A percentile compares a stretch with the other conserved stretches of the same genome.
Conservation (phyloP, 768 basidiomycete genomes). For the Erythrobasidium yunnanense region DNA sequence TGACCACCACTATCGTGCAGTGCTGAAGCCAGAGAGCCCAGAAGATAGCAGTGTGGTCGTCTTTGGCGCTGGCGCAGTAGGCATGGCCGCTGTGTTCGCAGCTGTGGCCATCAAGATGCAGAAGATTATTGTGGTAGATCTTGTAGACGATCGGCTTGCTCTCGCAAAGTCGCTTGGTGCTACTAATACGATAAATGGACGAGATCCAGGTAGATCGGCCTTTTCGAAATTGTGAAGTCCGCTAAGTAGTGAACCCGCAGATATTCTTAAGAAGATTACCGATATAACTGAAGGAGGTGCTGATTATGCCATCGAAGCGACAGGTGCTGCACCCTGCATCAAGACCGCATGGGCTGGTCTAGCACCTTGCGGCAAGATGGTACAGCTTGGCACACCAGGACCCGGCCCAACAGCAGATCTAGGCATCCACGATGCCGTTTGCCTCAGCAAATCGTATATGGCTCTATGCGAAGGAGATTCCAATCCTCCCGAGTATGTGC, state of each 20-base stretch:
- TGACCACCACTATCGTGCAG: not conserved
- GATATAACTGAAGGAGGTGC: conserved; percentile 31
- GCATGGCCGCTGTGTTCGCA: conserved; percentile 33
- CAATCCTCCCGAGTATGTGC: conserved; percentile 35
- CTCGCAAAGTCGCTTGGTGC: conserved; percentile 33
- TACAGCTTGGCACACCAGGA: conserved; percentile 12
- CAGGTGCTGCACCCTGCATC: conserved; percentile 30
- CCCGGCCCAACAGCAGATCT: conserved; percentile 20
- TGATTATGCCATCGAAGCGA: conserved; percentile 32
- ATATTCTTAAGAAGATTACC: conserved; percentile 24
- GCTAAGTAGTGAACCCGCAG: not conserved
- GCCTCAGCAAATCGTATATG: conserved; percentile 8
- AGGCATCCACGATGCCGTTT: conserved; percentile 13
- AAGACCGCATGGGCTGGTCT: conserved; percentile 27
- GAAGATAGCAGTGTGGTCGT: conserved; percentile 18
- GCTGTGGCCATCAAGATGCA: conserved; percentile 26
- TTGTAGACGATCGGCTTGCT: conserved; percentile 21
- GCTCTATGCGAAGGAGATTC: conserved; percentile 33
- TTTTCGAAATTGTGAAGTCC: not conserved
- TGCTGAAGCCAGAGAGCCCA: conserved; percentile 13
- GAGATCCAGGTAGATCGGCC: not conserved
- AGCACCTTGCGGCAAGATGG: conserved; percentile 25
- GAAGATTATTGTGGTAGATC: conserved; percentile 35
- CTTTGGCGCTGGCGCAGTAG: conserved; percentile 35
- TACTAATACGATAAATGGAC: conserved; percentile 30